These are phyloP conservation scores for Leishmania martiniquensis DNA, from an alignment of 208 protist species.

Conservation along the genomic window DNA sequence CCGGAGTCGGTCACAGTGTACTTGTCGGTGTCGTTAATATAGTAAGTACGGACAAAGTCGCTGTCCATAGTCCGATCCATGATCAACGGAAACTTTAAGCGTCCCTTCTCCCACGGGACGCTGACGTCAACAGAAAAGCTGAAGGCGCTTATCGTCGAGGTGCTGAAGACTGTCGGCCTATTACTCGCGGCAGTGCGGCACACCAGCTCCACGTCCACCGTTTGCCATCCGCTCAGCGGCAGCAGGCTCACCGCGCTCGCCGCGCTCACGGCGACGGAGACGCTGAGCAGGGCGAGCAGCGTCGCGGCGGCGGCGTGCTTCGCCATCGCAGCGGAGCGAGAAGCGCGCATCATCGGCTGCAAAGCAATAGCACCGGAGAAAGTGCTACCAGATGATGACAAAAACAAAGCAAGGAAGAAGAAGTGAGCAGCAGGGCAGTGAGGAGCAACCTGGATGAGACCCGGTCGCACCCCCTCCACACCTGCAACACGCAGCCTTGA, in stretches of 20 bases:
- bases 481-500: neutral
- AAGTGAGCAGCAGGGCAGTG: neutral
- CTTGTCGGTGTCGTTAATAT: slow-evolving; percentile 1
- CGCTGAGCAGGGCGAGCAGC: slow-evolving; percentile 7
- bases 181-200: slow-evolving; percentile 17
- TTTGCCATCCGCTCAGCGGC: slow-evolving; percentile 15
- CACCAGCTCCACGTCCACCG: slow-evolving; percentile 32
- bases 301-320: neutral
- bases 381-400: neutral
- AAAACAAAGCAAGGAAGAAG: neutral
- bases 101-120: neutral
- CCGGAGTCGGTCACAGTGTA: slow-evolving; percentile 1
- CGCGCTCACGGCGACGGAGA: neutral
- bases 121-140: neutral
- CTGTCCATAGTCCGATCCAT: slow-evolving; percentile 15
- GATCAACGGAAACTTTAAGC: slow-evolving; percentile 30
- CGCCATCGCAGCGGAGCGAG: neutral
- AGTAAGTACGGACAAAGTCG: slow-evolving; percentile 6
- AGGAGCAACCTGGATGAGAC: neutral
- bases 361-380: neutral
- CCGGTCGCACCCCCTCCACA: neutral
- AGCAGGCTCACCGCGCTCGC: slow-evolving; percentile 11
- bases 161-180: slow-evolving; percentile 4
- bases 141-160: slow-evolving; percentile 7
- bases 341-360: neutral